Evolutionary conservation across 345 rosid species (phyloP).

Genomic region (Bretschneidera sinensis): DNA sequence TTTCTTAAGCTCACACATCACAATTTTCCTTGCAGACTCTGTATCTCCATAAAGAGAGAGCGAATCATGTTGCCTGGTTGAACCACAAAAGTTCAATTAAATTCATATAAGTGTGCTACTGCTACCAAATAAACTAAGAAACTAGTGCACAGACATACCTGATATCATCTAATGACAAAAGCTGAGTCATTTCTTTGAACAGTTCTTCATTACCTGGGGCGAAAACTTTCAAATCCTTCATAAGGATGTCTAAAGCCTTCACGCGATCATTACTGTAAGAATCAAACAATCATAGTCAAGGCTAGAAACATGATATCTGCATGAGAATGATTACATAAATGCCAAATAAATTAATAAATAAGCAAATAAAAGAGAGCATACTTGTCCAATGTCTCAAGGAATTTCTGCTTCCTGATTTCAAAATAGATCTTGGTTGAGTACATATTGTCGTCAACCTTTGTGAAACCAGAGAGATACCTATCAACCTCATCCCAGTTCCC

Average conservation of each 20-base stretch:
- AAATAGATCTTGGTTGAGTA: conserved; percentile 38
- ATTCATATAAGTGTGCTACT: no score
- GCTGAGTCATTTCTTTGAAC: conserved; percentile 36
- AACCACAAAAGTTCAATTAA: neutral
- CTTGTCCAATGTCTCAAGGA: conserved; percentile 43
- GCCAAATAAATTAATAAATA: no score
- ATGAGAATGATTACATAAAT: no score
- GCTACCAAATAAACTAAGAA: no score
- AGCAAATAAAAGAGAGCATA: no score
- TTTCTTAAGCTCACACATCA: conserved; percentile 33
- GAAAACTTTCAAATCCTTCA: conserved; percentile 37
- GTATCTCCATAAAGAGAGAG: conserved; percentile 40
- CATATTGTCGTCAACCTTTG: conserved; percentile 31
- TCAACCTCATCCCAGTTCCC: conserved; percentile 44
- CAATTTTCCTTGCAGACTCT: conserved; percentile 26
- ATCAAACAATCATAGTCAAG: no score
- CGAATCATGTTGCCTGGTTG: conserved; percentile 35
- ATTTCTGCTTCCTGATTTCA: conserved; percentile 41
- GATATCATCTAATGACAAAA: conserved; percentile 33
- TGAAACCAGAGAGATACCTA: conserved; percentile 36
- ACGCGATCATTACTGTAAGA: conserved; percentile 24
- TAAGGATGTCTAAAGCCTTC: conserved; percentile 34
- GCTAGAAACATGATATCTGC: no score
- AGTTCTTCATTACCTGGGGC: conserved; percentile 30
- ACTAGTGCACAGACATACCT: conserved; percentile 14